Base-by-base conservation (phyloP, 129 eudicot genomes). In the Saussurea involucrata region DNA sequence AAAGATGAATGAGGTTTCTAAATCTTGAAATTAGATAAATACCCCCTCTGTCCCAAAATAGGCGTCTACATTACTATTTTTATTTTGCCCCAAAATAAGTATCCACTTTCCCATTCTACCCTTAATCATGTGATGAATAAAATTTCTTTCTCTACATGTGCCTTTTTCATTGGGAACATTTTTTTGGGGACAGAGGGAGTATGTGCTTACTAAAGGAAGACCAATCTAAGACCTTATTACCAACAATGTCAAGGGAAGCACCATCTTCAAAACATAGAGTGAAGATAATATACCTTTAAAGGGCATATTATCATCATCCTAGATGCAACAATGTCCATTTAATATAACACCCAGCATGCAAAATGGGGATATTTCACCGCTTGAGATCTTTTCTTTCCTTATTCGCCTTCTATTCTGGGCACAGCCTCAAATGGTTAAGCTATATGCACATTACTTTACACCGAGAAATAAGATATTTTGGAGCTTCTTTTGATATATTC, bases 391-490 rank as follows among this genome's bases (percentile, higher is more conserved):
- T 7, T 12, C 60, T 25, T 76, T 66, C 6, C 21, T 28, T 29
- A 2, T 31, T 44, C 46, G 65, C 66, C 33, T 44, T 66, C 21
- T 10, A 29, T 63, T 40, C 25, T 68, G 21, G 71, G 22, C 25
- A 68, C 42, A 68, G 49, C 13, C 53, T 68, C 12, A 46, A 69
- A 76, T 72, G n/a, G 31, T 72, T 42, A 33, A 42, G 73, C 49
- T 66, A 53, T 69, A 24, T 33, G 55, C 37, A 75, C 72, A 63
- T 40, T 42, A 15, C 20, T 28, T 24, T 40, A 64, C 76, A 75
- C 65, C 31, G 28, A 40, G 46, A 36, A 32, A 46, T 8, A 29
- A 40, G 61, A 36, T 61, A 61, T 8, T 33, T 8, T 65, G 67
- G 18, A 36, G 25, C 67, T 44, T 69, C 73, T 77, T 25, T 32